A percentile compares a stretch with the other conserved stretches of the same genome.
These are phyloP conservation scores for Luffa aegyptiaca DNA, from an alignment of 306 rosid genomes.

Conservation along the genomic window DNA sequence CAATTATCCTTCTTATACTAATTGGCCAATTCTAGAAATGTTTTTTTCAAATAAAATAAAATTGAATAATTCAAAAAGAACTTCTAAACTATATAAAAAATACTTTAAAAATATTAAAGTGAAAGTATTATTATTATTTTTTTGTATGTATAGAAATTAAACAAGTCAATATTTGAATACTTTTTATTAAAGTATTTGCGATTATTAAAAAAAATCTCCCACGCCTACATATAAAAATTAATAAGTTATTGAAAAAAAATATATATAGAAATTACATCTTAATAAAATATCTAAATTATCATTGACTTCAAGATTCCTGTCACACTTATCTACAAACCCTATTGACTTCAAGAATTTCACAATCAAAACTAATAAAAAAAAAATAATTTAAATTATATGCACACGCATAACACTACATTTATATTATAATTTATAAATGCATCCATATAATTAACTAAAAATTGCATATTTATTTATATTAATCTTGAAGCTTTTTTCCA, in stretches of 20 bases:
- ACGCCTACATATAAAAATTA: background rate
- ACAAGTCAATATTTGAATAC: background rate
- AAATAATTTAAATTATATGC: background rate
- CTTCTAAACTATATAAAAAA: background rate
- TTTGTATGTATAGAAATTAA: background rate
- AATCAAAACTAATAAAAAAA: background rate
- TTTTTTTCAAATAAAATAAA: background rate
- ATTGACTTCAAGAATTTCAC: background rate
- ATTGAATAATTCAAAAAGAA: background rate
- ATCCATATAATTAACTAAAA: background rate
- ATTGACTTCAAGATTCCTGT: background rate
- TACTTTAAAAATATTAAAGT: background rate
- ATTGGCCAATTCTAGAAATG: background rate
- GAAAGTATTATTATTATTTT: too few relatives aligned
- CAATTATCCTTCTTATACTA: background rate
- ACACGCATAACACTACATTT: background rate
- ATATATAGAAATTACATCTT: background rate
- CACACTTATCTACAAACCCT: background rate
- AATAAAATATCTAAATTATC: background rate
- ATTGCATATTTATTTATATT: background rate
- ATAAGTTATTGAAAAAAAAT: background rate
- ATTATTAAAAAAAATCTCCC: background rate
- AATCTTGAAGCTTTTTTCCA: background rate
- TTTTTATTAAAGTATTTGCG: background rate
- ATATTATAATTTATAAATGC: background rate